phyloP scores from a whole-genome alignment of 352 stramenopile species.

The Phytopythium oedochilum region DNA sequence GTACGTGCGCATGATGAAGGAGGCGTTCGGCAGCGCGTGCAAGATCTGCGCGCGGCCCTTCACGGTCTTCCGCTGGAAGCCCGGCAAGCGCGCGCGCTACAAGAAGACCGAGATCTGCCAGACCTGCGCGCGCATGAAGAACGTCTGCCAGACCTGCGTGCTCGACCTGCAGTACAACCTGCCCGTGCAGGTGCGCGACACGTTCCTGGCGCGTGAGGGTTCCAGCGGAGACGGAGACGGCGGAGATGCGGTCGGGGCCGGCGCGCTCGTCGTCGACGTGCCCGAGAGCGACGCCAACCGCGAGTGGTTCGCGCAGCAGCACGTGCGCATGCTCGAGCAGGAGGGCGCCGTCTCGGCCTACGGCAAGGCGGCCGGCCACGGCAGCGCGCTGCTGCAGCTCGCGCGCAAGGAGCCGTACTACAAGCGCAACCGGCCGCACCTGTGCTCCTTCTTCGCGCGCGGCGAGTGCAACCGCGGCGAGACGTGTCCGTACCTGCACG shows the following conservation, averaged over 20 bases:
- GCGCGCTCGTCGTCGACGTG: conserved; percentile 67
- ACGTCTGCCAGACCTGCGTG: conserved; percentile 99
- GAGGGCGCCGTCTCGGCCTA: conserved; percentile 84
- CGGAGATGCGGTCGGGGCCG: conserved; percentile 23
- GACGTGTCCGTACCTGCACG: conserved; percentile 93
- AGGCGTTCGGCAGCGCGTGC: conserved; percentile 94
- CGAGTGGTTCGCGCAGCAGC: conserved; percentile 93
- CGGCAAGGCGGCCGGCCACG: conserved; percentile 66
- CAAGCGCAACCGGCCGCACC: conserved; percentile 88
- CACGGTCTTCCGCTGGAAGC: conserved; percentile 98
- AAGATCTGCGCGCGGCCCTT: conserved; percentile 98
- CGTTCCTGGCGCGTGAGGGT: conserved; percentile 64
- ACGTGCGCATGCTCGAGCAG: conserved; percentile 89
- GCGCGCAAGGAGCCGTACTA: conserved; percentile 87
- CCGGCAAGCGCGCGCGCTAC: conserved; percentile 95
- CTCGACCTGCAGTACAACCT: conserved; percentile 98
- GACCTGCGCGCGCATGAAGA: conserved; percentile 98
- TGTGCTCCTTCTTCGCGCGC: conserved; percentile 95
- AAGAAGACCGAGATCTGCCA: conserved; percentile 99
- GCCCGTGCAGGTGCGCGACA: conserved; percentile 92
- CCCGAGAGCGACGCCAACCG: conserved; percentile 94
- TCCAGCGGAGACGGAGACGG: conserved; percentile 22
- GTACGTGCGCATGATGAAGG: conserved; percentile 99
- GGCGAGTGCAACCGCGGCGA: conserved; percentile 92
- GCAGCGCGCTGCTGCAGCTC: conserved; percentile 81